Evolutionary conservation across 352 stramenopile species (phyloP).

Genomic region (Aphanomyces stellatus): DNA sequence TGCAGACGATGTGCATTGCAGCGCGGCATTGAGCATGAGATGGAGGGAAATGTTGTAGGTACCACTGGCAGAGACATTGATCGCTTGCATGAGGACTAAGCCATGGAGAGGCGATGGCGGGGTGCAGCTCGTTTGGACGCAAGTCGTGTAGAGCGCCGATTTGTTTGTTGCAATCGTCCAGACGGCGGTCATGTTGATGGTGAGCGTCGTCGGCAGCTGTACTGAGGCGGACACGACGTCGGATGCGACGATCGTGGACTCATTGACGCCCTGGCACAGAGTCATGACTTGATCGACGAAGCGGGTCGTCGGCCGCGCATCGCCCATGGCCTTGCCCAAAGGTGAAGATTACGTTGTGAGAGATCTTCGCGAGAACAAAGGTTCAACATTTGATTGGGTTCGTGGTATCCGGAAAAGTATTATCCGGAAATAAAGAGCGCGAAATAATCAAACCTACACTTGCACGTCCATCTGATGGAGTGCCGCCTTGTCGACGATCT

Average conservation of each 20-base stretch:
- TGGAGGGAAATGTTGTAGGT: too few species aligned
- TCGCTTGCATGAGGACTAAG: too few species aligned
- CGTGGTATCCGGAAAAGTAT: background rate
- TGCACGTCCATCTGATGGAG: slow-evolving; percentile 1
- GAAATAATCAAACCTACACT: background rate
- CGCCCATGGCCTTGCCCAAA: too few species aligned
- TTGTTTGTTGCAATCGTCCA: background rate
- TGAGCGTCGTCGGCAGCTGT: background rate
- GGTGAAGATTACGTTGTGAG: too few species aligned
- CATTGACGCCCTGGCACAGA: background rate
- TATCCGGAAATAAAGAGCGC: background rate
- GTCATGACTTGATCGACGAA: background rate
- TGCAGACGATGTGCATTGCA: too few species aligned
- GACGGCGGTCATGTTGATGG: background rate
- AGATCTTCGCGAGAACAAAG: too few species aligned
- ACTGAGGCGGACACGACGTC: background rate
- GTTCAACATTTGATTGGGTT: too few species aligned
- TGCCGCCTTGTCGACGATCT: background rate
- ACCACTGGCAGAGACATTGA: too few species aligned
- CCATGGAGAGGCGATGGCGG: too few species aligned
- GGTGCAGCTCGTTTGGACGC: background rate
- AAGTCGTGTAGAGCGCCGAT: background rate
- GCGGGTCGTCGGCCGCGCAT: background rate
- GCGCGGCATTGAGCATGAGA: too few species aligned
- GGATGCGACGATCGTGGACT: background rate